These are phyloP conservation scores for Artemisia argyi DNA, from an alignment of 129 eudicot genomes.

Conservation along the genomic window DNA sequence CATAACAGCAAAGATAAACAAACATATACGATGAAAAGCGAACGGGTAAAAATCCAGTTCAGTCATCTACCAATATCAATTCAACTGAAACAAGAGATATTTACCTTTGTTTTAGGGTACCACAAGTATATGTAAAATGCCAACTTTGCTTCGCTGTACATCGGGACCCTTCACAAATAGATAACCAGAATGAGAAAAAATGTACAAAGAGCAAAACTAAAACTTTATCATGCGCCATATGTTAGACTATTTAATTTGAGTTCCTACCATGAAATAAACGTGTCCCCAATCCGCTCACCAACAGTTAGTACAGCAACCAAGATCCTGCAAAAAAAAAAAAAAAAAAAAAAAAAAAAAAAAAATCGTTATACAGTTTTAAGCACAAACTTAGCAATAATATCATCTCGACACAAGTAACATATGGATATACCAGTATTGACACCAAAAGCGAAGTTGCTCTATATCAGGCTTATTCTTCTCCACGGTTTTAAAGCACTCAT, in stretches of 20 bases:
- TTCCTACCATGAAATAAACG: conserved; percentile 81
- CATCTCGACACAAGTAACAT: background rate
- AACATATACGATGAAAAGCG: background rate
- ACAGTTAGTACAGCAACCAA: conserved; percentile 84
- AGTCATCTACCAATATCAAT: no score
- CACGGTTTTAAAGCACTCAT: conserved; percentile 82
- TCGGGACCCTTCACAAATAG: conserved; percentile 72
- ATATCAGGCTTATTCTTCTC: conserved; percentile 86
- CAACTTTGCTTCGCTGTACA: conserved; percentile 97
- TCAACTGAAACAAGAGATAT: background rate
- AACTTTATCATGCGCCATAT: no score
- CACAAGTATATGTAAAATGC: conserved; percentile 84
- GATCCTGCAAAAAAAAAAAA: conserved; percentile 63
- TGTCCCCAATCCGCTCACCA: conserved; percentile 75
- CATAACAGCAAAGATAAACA: background rate
- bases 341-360: conserved; percentile 27
- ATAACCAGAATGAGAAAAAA: conserved; percentile 17
- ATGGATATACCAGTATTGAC: conserved; percentile 78
- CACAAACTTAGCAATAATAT: background rate
- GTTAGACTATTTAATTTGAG: background rate
- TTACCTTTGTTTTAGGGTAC: conserved; percentile 90
- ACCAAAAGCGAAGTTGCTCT: conserved; percentile 91
- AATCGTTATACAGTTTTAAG: conserved; percentile 4
- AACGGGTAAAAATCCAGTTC: background rate
- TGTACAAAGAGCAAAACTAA: conserved; percentile 8